These are phyloP conservation scores for Odontarrhena argentea DNA, from an alignment of 345 rosid species.

Conservation along the genomic window DNA sequence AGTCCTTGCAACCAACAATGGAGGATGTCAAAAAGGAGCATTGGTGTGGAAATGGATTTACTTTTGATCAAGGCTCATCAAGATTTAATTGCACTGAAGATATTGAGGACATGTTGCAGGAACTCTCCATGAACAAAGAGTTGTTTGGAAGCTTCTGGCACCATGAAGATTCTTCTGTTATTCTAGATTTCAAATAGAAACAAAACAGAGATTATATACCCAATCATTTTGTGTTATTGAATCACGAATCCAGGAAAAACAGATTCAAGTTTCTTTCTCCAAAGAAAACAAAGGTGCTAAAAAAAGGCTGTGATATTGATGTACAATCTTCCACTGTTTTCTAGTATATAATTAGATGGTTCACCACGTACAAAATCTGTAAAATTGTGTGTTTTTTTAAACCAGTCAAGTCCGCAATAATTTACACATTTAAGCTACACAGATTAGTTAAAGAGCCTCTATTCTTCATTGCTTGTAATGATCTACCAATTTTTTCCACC, in stretches of 20 bases:
- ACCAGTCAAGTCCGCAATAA: constrained; percentile 16
- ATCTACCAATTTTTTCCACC: constrained; percentile 10
- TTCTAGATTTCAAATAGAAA: constrained; percentile 14
- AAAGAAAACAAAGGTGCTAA: background rate
- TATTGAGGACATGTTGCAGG: constrained; percentile 61
- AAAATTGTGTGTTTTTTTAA: background rate
- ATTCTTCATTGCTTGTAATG: constrained; percentile 15
- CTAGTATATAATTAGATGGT: constrained; percentile 21
- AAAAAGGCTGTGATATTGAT: constrained; percentile 12
- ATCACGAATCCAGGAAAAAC: constrained; percentile 22
- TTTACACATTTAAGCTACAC: constrained; percentile 14
- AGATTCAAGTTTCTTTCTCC: background rate
- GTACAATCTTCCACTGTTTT: constrained; percentile 12
- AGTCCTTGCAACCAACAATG: constrained; percentile 21
- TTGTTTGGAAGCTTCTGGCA: constrained; percentile 94
- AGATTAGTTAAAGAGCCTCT: background rate
- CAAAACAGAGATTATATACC: constrained; percentile 1
- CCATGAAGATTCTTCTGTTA: constrained; percentile 34
- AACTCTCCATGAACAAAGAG: constrained; percentile 54
- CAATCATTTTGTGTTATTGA: background rate
- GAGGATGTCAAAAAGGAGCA: constrained; percentile 28
- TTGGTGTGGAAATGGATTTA: constrained; percentile 10
- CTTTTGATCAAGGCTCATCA: constrained; percentile 15
- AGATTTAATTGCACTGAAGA: constrained; percentile 49
- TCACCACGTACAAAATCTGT: constrained; percentile 18